Base-by-base conservation (phyloP, 192 early-diverging fungal species). In the Lobosporangium transversale region DNA sequence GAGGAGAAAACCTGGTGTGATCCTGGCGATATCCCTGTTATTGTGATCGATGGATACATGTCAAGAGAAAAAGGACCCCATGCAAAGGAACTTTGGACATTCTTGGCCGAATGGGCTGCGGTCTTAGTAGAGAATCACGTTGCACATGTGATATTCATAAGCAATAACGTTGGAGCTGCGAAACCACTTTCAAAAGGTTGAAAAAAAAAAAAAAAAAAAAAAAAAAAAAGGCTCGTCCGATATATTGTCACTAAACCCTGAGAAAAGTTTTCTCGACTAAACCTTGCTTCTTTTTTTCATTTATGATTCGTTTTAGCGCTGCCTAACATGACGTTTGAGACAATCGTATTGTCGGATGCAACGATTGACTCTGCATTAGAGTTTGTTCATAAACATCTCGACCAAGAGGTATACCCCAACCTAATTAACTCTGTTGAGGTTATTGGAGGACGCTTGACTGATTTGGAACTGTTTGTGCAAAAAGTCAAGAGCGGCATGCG, bases 71-170 rank as follows among this genome's bases (percentile, higher is more conserved):
- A 87, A 15, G 79, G 80, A 51, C 84, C 86, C 43, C 80, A 88
- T 53, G 48, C 73, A 18, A 66, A 85, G 53, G 80, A 85, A 40
- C 53, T 95, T 8, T 92, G 90, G 82, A 86, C 94, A 10, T 60
- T 86, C 31, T 59, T 98, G 44, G 84, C 94, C 15, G 90, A 97
- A 62, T 96, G 94, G 93, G 94, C 94, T 0, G 87, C 90, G 5
- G 62, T 88, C 10, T 65, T 97, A 18, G 89, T 92, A 4, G 94
- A 98, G 79, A 90, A 93, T 14, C 87, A 90, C 33, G 71, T 95
- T 49, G 96, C 95, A 3, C 94, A 99, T 80, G 95, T 97, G 21
- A 81, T 99, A 18, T 93, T 98, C 67, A 88, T 94, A 6, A 90
- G 87, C 62, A 87, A 90, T 64, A 94, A 92, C 69, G 86, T 88